Evolutionary conservation across 2,329 filamentous ascomycete species (phyloP).

Genomic region (Talaromyces funiculosus): DNA sequence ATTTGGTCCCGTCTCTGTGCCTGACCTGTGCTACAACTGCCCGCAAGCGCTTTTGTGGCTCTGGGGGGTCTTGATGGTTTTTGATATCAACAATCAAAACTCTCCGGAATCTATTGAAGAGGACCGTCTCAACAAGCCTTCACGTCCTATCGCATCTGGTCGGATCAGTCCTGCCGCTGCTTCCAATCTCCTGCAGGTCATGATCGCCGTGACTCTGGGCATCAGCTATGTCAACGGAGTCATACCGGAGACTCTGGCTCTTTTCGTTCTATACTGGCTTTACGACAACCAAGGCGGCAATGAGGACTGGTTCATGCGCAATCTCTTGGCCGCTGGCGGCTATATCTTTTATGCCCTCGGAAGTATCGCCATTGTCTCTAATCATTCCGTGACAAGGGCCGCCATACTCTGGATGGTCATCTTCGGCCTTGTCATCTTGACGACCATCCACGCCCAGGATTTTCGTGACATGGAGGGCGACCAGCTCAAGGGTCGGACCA

Average conservation of each 20-base stretch:
- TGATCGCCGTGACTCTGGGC: slow-evolving; percentile 7
- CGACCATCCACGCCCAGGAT: slow-evolving; percentile 14
- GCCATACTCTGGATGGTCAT: slow-evolving; percentile 11
- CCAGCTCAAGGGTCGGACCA: slow-evolving; percentile 9
- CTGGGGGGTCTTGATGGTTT: slow-evolving; percentile 13
- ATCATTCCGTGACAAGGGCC: slow-evolving; percentile 3
- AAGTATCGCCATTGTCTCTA: slow-evolving; percentile 8
- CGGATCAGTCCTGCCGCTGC: slow-evolving; percentile 9
- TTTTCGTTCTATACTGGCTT: slow-evolving; percentile 13
- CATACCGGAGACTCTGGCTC: slow-evolving; percentile 10
- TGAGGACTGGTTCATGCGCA: slow-evolving; percentile 14
- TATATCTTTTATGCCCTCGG: slow-evolving; percentile 13
- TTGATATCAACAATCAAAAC: slow-evolving; percentile 15
- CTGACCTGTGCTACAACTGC: background rate
- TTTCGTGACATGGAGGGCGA: slow-evolving; percentile 14
- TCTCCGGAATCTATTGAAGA: slow-evolving; percentile 13
- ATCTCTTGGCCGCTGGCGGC: slow-evolving; percentile 12
- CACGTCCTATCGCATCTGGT: slow-evolving; percentile 10
- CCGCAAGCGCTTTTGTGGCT: slow-evolving; percentile 8
- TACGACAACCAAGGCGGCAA: slow-evolving; percentile 13
- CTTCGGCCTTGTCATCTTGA: slow-evolving; percentile 13
- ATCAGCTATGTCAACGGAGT: slow-evolving; percentile 10
- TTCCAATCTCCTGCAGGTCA: slow-evolving; percentile 2
- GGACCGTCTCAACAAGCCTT: slow-evolving; percentile 13
- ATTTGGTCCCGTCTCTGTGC: background rate